A percentile compares a stretch with the other conserved stretches of the same genome.
phyloP scores from a whole-genome alignment of 129 eudicot species.

The Ambrosia artemisiifolia region DNA sequence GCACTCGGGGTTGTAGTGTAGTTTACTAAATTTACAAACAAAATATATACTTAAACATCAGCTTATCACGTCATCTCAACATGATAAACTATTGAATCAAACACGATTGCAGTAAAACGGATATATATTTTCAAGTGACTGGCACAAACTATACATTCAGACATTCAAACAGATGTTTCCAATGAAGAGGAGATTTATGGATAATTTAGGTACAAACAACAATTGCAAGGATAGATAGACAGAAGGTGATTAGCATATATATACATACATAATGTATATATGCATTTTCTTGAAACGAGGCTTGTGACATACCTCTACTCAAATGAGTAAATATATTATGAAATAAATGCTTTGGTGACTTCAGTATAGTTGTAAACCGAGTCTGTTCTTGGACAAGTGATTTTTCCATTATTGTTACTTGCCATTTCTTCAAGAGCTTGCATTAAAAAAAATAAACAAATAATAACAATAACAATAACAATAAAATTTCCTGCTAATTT shows the following conservation, averaged over 20 bases:
- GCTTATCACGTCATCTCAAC: not conserved
- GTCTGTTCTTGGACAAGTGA: slow-evolving; percentile 93
- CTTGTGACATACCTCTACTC: slow-evolving; percentile 11
- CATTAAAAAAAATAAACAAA: not conserved
- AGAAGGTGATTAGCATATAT: slow-evolving; percentile 26
- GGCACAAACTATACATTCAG: slow-evolving; percentile 30
- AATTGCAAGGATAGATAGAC: slow-evolving; percentile 29
- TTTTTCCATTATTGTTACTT: slow-evolving; percentile 58
- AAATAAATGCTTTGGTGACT: slow-evolving; percentile 75
- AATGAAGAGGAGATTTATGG: slow-evolving; percentile 19
- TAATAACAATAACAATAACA: not conserved
- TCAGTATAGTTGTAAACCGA: slow-evolving; percentile 54
- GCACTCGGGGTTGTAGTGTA: too few relatives aligned
- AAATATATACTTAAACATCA: too few relatives aligned
- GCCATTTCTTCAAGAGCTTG: slow-evolving; percentile 99
- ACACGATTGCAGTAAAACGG: not conserved
- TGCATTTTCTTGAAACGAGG: not conserved
- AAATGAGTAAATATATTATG: slow-evolving; percentile 33
- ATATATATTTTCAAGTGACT: not conserved
- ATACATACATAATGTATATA: not conserved
- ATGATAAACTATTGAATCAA: not conserved
- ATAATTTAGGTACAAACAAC: slow-evolving; percentile 26
- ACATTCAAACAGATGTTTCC: slow-evolving; percentile 25
- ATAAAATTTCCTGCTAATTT: not conserved
- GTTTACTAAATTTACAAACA: too few relatives aligned